phyloP scores from a whole-genome alignment of 164 flowering plant genomes.

The Stephania cephalantha region DNA sequence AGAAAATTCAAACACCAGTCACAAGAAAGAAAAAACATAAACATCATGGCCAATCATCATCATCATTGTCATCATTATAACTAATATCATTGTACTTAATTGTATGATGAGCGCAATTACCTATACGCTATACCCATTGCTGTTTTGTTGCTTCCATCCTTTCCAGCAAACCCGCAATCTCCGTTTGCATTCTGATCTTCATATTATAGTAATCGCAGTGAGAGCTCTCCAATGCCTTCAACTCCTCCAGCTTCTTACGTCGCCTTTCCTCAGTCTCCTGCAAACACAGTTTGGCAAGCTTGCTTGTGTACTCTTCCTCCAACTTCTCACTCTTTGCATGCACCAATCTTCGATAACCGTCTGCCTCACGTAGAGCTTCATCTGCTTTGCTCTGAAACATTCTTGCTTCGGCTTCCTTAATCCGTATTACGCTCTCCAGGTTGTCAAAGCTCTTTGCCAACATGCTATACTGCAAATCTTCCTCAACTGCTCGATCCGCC shows the following conservation, averaged over 20 bases:
- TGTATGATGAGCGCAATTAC: not conserved
- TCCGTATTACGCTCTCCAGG: conserved; percentile 69
- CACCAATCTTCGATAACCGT: conserved; percentile 45
- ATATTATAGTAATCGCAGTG: conserved; percentile 81
- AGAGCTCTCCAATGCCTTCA: conserved; percentile 63
- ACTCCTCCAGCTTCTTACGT: conserved; percentile 75
- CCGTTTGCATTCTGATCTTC: conserved; percentile 89
- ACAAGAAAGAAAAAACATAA: not conserved
- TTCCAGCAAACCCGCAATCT: conserved; percentile 71
- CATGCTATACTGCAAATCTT: conserved; percentile 37
- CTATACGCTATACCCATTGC: conserved; percentile 65
- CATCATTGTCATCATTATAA: not conserved
- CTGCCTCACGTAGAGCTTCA: conserved; percentile 83
- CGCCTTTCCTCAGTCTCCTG: conserved; percentile 78
- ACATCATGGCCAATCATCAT: not conserved
- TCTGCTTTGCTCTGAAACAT: conserved; percentile 92
- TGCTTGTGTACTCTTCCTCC: conserved; percentile 74
- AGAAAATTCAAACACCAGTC: not conserved
- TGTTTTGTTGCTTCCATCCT: conserved; percentile 93
- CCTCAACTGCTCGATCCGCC: conserved; percentile 30
- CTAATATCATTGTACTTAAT: not conserved
- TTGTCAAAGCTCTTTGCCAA: conserved; percentile 54
- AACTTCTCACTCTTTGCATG: conserved; percentile 45
- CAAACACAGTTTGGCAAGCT: conserved; percentile 64
- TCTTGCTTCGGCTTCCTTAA: conserved; percentile 82